These are phyloP conservation scores for Suillus discolor DNA, from an alignment of 768 basidiomycete genomes.

Conservation along the genomic window DNA sequence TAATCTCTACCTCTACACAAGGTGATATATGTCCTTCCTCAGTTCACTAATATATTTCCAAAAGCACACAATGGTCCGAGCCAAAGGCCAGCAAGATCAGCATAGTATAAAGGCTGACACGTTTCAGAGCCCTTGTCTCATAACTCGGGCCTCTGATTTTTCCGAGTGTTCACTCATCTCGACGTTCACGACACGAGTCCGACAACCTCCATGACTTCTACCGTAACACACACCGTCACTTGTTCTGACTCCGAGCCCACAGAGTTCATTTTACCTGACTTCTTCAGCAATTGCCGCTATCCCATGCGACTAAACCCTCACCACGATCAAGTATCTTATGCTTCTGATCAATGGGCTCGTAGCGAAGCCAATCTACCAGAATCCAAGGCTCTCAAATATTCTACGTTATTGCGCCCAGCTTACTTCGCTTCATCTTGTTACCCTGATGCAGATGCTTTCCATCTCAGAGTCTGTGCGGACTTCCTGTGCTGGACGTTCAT, in stretches of 20 bases:
- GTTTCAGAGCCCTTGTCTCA: neutral
- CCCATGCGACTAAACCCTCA: neutral
- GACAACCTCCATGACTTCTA: neutral
- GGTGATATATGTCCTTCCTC: too few relatives aligned
- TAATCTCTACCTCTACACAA: too few relatives aligned
- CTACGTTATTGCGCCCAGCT: slow-evolving; percentile 39
- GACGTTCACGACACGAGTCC: neutral
- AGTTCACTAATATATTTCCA: too few relatives aligned
- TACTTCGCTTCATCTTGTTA: slow-evolving; percentile 64
- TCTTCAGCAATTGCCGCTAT: neutral
- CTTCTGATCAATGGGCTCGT: neutral
- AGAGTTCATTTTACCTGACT: neutral
- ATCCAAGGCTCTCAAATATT: slow-evolving; percentile 3
- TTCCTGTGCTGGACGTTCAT: slow-evolving; percentile 56
- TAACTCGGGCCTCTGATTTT: neutral
- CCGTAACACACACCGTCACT: neutral
- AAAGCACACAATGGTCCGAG: too few relatives aligned
- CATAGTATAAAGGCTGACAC: too few relatives aligned
- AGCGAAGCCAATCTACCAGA: slow-evolving; percentile 14
- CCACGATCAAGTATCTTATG: neutral
- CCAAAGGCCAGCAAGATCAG: too few relatives aligned
- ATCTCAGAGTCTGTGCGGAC: slow-evolving; percentile 66
- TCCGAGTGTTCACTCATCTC: neutral
- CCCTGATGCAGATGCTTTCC: slow-evolving; percentile 52
- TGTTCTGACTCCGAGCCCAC: neutral